Percentiles rank a stretch among this genome's conserved stretches.
Conservation (phyloP, 2,329 filamentous ascomycete species). For the Dryadomyces quercivorus region DNA sequence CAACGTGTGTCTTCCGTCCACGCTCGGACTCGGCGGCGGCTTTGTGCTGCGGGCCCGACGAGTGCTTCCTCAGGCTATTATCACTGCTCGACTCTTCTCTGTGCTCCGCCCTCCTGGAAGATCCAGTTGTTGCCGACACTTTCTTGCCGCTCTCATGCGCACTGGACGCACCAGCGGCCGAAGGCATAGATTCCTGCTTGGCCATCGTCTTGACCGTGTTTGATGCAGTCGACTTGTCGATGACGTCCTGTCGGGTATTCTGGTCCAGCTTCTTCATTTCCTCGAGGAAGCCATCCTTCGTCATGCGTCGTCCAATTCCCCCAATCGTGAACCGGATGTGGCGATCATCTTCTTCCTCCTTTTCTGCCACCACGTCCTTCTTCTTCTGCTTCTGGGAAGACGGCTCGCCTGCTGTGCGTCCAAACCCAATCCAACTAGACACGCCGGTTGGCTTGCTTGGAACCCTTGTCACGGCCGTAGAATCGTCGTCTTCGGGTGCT, state of each 20-base stretch:
- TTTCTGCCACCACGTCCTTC: conserved; percentile 28
- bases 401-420: conserved; percentile 17
- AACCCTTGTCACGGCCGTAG: conserved; percentile 19
- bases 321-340: conserved; percentile 66
- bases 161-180: conserved; percentile 2
- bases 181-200: conserved; percentile 22
- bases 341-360: conserved; percentile 52
- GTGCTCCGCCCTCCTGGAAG: neutral
- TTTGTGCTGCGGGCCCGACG: conserved; percentile 3
- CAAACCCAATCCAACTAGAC: conserved; percentile 39
- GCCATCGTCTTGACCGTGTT: conserved; percentile 36
- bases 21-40: neutral
- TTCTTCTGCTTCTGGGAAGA: conserved; percentile 18
- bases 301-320: conserved; percentile 62
- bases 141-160: neutral
- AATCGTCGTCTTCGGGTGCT: conserved; percentile 19
- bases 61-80: neutral
- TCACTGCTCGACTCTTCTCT: neutral
- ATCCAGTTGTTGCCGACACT: neutral
- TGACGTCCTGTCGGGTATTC: conserved; percentile 43
- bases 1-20: neutral
- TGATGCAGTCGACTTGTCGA: conserved; percentile 37
- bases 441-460: conserved; percentile 25
- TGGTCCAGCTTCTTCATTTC: conserved; percentile 63
- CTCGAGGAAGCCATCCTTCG: conserved; percentile 65